A percentile compares a stretch with the other conserved stretches of the same genome.
Evolutionary conservation across 495 filamentous ascomycete genomes (phyloP).

Genomic region (Lophium mytilinum): DNA sequence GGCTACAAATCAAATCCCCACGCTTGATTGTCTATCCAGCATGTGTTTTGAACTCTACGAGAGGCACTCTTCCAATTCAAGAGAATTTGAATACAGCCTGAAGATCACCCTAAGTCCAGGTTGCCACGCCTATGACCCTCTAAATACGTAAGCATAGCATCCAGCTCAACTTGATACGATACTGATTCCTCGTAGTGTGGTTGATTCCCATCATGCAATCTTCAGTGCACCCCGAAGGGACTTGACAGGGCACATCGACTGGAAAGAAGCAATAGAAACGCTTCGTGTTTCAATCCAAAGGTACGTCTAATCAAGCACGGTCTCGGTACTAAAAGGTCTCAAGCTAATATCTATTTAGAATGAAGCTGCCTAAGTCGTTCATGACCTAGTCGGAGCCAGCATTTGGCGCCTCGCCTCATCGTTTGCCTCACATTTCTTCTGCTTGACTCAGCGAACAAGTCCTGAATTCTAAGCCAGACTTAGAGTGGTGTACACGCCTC

Average conservation of each 20-base stretch:
- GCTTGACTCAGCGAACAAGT: too few species aligned
- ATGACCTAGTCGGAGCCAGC: too few species aligned
- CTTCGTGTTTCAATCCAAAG: constrained; percentile 87
- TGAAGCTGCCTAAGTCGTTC: constrained; percentile 91
- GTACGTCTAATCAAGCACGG: too few species aligned
- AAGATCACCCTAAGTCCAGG: constrained; percentile 94
- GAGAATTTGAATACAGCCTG: constrained; percentile 78
- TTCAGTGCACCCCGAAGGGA: constrained; percentile 81
- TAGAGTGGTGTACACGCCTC: too few species aligned
- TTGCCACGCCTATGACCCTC: constrained; percentile 87
- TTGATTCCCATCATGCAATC: constrained; percentile 91
- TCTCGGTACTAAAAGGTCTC: background rate
- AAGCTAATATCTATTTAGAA: constrained; percentile 41
- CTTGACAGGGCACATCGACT: constrained; percentile 81
- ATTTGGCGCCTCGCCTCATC: too few species aligned
- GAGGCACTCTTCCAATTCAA: constrained; percentile 60
- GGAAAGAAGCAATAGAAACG: constrained; percentile 92
- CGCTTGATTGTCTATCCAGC: constrained; percentile 93
- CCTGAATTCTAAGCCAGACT: too few species aligned
- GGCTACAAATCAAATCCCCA: constrained; percentile 82
- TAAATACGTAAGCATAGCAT: constrained; percentile 64
- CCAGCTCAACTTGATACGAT: background rate
- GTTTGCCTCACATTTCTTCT: too few species aligned
- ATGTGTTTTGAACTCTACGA: constrained; percentile 98
- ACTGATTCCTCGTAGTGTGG: constrained; percentile 40